phyloP scores from a whole-genome alignment of 345 rosid genomes.

The Gossypium longicalyx region DNA sequence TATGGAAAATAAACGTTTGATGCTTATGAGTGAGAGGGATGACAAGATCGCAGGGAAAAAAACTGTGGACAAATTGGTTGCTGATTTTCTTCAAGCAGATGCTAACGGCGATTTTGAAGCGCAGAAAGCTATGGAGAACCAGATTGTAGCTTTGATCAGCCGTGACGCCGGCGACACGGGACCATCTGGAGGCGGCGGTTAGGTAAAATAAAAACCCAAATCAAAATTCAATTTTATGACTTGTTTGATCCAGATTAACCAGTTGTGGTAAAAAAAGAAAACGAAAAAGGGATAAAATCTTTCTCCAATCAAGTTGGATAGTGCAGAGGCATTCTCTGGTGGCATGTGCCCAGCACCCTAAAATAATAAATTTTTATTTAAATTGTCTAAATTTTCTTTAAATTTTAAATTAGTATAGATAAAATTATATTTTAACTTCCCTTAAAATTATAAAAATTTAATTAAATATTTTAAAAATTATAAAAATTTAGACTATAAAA shows the following conservation, averaged over 20 bases:
- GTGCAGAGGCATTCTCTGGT: not conserved
- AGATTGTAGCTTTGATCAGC: not conserved
- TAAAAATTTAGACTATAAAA: too few species aligned
- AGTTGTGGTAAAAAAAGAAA: not conserved
- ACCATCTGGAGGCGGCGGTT: not conserved
- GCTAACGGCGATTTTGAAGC: not conserved
- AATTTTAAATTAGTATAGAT: too few species aligned
- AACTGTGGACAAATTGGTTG: not conserved
- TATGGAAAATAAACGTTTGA: not conserved
- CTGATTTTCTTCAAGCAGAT: not conserved
- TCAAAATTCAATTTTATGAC: not conserved
- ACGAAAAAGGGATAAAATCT: too few species aligned
- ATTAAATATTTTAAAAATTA: too few species aligned
- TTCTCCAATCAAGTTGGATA: not conserved
- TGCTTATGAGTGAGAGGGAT: not conserved
- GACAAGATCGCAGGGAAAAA: not conserved
- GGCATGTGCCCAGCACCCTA: too few species aligned
- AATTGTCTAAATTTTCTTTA: too few species aligned
- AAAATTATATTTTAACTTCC: too few species aligned
- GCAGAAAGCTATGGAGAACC: not conserved
- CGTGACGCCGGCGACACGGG: not conserved
- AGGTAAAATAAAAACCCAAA: not conserved
- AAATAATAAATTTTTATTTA: too few species aligned
- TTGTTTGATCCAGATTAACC: not conserved
- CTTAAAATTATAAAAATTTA: too few species aligned